Evolutionary conservation across 305 asterid species (phyloP).

Genomic region (Lippia alba): DNA sequence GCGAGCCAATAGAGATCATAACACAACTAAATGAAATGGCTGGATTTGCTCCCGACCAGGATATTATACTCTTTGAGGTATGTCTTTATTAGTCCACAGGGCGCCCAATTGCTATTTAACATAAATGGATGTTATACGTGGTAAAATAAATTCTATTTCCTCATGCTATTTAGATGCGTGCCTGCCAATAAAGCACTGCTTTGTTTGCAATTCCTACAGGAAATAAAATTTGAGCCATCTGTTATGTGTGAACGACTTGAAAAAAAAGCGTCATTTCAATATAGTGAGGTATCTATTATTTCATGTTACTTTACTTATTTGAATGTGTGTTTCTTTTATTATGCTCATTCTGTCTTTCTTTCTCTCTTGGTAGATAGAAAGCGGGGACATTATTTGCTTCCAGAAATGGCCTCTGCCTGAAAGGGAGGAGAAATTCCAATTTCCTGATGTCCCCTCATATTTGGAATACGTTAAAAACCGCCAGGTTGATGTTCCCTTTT

Average conservation of each 20-base stretch:
- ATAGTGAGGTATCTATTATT: slow-evolving; percentile 72
- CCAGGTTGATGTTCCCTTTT: slow-evolving; percentile 60
- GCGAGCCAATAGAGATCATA: slow-evolving; percentile 79
- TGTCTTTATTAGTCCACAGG: slow-evolving; percentile 51
- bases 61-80: slow-evolving; percentile 92
- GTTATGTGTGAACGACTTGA: slow-evolving; percentile 98
- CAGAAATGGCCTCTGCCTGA: slow-evolving; percentile 67
- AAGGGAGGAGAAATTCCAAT: slow-evolving; percentile 63
- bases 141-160: slow-evolving; percentile 20
- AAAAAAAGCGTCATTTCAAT: slow-evolving; percentile 69
- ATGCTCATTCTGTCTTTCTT: slow-evolving; percentile 24
- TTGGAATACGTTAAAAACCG: slow-evolving; percentile 92
- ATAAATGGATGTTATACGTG: too few relatives aligned
- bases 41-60: slow-evolving; percentile 89
- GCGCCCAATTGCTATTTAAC: not conserved
- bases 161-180: slow-evolving; percentile 27
- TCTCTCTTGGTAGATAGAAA: slow-evolving; percentile 66
- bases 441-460: slow-evolving; percentile 82
- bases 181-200: slow-evolving; percentile 13
- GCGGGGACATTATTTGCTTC: slow-evolving; percentile 97
- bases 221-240: slow-evolving; percentile 89
- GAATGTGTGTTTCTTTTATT: not conserved
- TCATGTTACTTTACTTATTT: slow-evolving; percentile 7
- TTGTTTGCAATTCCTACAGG: slow-evolving; percentile 54
- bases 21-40: slow-evolving; percentile 81